Base-by-base conservation (phyloP, 495 filamentous ascomycete genomes). In the Glonium stellatum region DNA sequence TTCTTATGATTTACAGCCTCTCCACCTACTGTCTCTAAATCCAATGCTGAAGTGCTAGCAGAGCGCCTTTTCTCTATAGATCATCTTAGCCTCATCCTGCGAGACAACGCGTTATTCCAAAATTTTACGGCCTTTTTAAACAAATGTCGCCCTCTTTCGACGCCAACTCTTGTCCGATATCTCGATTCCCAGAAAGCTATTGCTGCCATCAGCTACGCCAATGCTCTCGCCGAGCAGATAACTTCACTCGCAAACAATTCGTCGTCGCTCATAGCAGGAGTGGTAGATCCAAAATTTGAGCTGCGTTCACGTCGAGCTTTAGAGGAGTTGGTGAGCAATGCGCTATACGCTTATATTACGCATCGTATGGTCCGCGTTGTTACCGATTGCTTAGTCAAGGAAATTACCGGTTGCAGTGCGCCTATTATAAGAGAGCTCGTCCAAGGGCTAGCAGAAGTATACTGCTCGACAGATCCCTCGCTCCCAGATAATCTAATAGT, bases 371-470 rank as follows among this genome's bases (percentile, higher is more conserved):
- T 68, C 1, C 55, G 55, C 23, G 11, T 72, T 5, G 70, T 72
- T 18, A 74, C 72, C 18, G 72, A 74, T 25, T 69, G 64, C 36
- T 52, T 74, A 25, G 72, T 74, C 6, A 72, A 71, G 48, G 70
- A 72, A 34, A 70, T 74, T 15, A 72, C 70, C 0, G 70, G 70
- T 6, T 67, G 64, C 25, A 71, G 63, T 58, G 61, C 69, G 27
- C 72, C 72, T 1, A 59, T 72, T 27, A 72, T 74, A 69, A 54
- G 64, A 11, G 70, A 74, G 22, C 56, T 74, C 42, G 66, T 74
- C 1, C 66, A 67, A 9, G 70, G 69, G n/a, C 51, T 74, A 49
- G 72, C 72, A 1, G 72, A 74, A 58, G 70, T 72, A 13, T 74
- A 72, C 55, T 74, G 72, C 51, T 56, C 72, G 27, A 67, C 64